phyloP scores from a whole-genome alignment of 305 asterid species.

The Fraxinus velutina region DNA sequence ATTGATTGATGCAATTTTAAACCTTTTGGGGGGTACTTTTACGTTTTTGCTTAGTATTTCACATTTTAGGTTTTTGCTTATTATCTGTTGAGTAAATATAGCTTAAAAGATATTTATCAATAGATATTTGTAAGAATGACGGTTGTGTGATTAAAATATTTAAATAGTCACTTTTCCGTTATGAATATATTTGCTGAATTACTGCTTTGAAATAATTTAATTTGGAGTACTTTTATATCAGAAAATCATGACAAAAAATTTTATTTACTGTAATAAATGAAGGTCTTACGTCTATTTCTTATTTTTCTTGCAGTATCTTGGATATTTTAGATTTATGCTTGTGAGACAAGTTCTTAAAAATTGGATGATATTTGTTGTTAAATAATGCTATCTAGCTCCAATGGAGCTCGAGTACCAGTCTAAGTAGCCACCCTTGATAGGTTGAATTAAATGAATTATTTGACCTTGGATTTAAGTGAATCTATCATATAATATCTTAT shows the following conservation, averaged over 20 bases:
- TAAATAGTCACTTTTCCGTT: background rate
- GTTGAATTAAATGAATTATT: background rate
- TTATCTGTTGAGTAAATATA: background rate
- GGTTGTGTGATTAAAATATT: background rate
- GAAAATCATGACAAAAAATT: background rate
- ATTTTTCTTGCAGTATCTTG: slow-evolving; percentile 1
- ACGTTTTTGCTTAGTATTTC: background rate
- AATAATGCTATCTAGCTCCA: background rate
- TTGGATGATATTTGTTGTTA: background rate
- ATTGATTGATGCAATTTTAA: slow-evolving; percentile 8
- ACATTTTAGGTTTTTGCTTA: background rate
- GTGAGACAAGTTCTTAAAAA: background rate
- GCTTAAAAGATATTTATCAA: background rate
- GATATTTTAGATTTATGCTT: background rate
- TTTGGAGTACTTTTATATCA: background rate
- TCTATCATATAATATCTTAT: no score
- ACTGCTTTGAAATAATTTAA: background rate
- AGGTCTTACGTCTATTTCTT: background rate
- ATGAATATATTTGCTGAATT: background rate
- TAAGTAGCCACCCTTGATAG: background rate
- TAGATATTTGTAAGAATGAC: background rate
- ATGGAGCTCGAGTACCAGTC: background rate
- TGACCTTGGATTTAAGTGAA: background rate
- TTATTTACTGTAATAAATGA: background rate
- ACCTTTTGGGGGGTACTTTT: background rate